These are phyloP conservation scores for Craterostigma plantagineum DNA, from an alignment of 257 asterid genomes.

Conservation along the genomic window DNA sequence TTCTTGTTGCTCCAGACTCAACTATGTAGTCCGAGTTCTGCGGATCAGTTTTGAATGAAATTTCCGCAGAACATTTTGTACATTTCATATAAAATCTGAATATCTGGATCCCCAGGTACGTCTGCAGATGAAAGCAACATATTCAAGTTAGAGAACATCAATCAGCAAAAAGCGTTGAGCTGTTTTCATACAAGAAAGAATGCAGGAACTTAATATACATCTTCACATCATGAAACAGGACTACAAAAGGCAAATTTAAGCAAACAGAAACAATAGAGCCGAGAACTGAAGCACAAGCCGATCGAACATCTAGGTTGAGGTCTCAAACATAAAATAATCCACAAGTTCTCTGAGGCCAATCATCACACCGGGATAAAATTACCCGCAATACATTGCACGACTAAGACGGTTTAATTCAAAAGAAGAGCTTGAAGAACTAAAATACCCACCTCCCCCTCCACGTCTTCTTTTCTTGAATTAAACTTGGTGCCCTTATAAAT, in stretches of 20 bases:
- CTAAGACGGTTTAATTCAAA: too few species aligned
- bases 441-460: slow-evolving; percentile 44
- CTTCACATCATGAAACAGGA: too few species aligned
- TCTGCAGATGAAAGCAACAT: slow-evolving; percentile 26
- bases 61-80: slow-evolving; percentile 77
- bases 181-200: too few species aligned
- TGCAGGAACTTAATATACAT: too few species aligned
- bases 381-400: too few species aligned
- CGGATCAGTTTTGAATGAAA: slow-evolving; percentile 81
- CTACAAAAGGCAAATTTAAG: too few species aligned
- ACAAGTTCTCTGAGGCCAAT: too few species aligned
- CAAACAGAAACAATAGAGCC: too few species aligned
- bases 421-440: neutral
- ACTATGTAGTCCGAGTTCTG: slow-evolving; percentile 75
- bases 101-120: slow-evolving; percentile 74
- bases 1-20: slow-evolving; percentile 73
- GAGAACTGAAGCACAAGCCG: too few species aligned
- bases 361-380: too few species aligned
- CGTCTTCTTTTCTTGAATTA: slow-evolving; percentile 85
- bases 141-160: slow-evolving; percentile 7
- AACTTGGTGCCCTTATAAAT: slow-evolving; percentile 74
- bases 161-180: neutral
- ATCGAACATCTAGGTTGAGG: too few species aligned
- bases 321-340: too few species aligned
- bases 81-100: slow-evolving; percentile 81